phyloP scores from a whole-genome alignment of 1,284 basidiomycete species.

The Leucoagaricus sp. region DNA sequence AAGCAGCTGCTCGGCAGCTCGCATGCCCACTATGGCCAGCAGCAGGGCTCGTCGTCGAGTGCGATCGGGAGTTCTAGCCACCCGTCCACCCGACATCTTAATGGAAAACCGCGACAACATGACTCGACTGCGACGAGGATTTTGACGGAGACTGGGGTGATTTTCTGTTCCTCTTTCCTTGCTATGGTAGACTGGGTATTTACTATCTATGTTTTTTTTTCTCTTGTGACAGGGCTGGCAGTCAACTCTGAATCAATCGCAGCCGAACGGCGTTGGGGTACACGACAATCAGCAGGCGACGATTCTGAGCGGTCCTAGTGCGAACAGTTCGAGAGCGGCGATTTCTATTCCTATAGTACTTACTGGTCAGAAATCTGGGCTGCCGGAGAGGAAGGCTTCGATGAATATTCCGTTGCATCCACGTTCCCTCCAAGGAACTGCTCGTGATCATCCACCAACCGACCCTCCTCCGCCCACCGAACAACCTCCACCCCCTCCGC shows the following conservation, averaged over 20 bases:
- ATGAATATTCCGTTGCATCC: constrained; percentile 31
- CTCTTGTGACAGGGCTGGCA: constrained; percentile 23
- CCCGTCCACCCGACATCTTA: constrained; percentile 29
- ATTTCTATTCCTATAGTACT: constrained; percentile 30
- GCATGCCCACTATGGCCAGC: constrained; percentile 11
- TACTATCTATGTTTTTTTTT: constrained; percentile 14
- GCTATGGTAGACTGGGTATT: constrained; percentile 16
- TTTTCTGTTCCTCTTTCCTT: constrained; percentile 20
- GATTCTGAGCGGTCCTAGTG: constrained; percentile 17
- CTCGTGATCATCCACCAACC: constrained; percentile 19
- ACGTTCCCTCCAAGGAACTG: constrained; percentile 17
- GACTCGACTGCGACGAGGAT: too few species aligned
- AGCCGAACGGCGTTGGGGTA: constrained; percentile 26
- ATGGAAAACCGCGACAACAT: constrained; percentile 36
- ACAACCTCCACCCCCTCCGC: constrained; percentile 25
- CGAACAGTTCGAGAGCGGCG: constrained; percentile 20
- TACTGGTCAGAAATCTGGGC: constrained; percentile 19
- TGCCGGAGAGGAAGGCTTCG: constrained; percentile 27
- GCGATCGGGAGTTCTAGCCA: constrained; percentile 17
- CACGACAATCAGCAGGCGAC: constrained; percentile 23
- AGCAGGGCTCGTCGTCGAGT: constrained; percentile 5
- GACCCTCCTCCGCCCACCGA: constrained; percentile 17
- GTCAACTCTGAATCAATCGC: constrained; percentile 25
- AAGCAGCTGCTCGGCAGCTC: constrained; percentile 31
- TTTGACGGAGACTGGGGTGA: constrained; percentile 22